phyloP scores from a whole-genome alignment of 2,329 filamentous ascomycete genomes.

The Sporothrix variecibatus region DNA sequence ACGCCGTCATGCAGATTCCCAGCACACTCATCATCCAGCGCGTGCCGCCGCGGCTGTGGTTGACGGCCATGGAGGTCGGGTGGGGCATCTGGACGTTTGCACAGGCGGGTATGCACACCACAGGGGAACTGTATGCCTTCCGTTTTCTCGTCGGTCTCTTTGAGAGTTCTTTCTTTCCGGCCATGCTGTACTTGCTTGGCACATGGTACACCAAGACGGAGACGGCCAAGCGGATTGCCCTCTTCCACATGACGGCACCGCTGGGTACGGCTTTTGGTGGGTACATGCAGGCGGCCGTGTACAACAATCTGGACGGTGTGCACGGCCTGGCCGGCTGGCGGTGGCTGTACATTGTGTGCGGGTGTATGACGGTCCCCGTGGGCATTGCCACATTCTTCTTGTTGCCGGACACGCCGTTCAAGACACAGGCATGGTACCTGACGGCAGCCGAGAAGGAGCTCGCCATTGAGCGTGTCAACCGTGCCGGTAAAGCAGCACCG shows the following conservation, averaged over 20 bases:
- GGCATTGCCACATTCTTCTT: conserved; percentile 32
- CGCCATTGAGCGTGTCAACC: conserved; percentile 48
- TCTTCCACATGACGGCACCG: conserved; percentile 62
- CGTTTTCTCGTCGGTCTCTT: conserved; percentile 43
- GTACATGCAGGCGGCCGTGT: conserved; percentile 46
- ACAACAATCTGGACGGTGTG: conserved; percentile 37
- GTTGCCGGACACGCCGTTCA: conserved; percentile 26
- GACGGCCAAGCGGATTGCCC: conserved; percentile 61
- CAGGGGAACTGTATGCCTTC: conserved; percentile 47
- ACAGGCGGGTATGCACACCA: conserved; percentile 8
- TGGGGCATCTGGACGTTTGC: conserved; percentile 33
- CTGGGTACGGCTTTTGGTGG: conserved; percentile 44
- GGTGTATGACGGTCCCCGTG: conserved; percentile 30
- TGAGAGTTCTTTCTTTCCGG: conserved; percentile 50
- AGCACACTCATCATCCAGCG: conserved; percentile 20
- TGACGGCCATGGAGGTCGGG: conserved; percentile 24
- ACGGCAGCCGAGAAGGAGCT: conserved; percentile 50
- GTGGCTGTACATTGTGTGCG: conserved; percentile 27
- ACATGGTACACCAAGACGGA: conserved; percentile 63
- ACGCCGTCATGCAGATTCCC: conserved; percentile 32
- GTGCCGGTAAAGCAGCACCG: conserved; percentile 38
- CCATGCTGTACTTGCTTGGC: conserved; percentile 49
- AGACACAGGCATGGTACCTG: conserved; percentile 15
- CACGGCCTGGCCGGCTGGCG: conserved; percentile 38
- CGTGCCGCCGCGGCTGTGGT: not conserved